Conservation (phyloP, 768 basidiomycete genomes). For the Clavulina sp. region DNA sequence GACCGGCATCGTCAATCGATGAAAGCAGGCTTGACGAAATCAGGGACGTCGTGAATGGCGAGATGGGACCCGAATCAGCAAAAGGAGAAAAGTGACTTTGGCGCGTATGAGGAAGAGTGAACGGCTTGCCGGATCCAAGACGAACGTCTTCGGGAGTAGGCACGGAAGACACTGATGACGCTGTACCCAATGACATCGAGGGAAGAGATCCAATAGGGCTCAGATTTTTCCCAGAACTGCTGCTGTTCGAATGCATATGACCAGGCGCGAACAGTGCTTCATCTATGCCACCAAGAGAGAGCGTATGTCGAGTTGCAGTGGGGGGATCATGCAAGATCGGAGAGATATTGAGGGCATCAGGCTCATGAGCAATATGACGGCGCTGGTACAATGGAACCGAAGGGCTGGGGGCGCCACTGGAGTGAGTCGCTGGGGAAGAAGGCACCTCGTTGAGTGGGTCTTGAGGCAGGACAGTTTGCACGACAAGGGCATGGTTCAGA, state of each 20-base stretch:
- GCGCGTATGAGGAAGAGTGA: neutral
- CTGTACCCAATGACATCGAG: too few species aligned
- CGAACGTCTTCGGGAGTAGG: too few species aligned
- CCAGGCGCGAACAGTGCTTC: too few species aligned
- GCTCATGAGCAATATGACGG: neutral
- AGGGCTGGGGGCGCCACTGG: neutral
- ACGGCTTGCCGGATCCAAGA: too few species aligned
- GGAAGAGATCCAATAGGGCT: too few species aligned
- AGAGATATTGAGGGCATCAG: too few species aligned
- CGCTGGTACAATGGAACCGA: neutral
- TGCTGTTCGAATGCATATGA: too few species aligned
- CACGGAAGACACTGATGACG: too few species aligned
- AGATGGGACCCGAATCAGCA: constrained; percentile 23
- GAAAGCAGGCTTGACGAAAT: constrained; percentile 40
- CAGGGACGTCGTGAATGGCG: constrained; percentile 30
- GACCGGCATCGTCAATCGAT: constrained; percentile 26
- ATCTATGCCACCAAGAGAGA: too few species aligned
- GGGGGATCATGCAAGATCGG: too few species aligned
- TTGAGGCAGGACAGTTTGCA: neutral
- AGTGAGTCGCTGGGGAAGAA: neutral
- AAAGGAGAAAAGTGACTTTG: constrained; percentile 28
- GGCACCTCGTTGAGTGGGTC: neutral
- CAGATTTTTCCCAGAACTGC: too few species aligned
- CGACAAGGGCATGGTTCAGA: neutral
- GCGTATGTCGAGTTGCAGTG: too few species aligned